Evolutionary conservation across 495 filamentous ascomycete genomes (phyloP).

Genomic region (Aspergillus ostianus): DNA sequence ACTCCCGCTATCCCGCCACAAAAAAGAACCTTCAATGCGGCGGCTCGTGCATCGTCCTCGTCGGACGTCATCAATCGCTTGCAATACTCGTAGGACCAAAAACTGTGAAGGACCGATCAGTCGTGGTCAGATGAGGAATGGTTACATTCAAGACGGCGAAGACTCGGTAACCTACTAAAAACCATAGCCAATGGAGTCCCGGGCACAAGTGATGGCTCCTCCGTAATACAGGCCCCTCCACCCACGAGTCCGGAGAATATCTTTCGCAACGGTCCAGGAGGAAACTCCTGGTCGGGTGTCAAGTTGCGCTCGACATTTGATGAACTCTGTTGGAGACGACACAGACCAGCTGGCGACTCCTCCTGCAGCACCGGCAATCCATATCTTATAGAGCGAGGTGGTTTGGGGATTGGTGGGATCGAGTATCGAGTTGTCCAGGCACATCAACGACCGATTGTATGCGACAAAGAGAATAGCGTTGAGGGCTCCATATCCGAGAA

Average conservation of each 20-base stretch:
- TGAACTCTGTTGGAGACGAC: conserved; percentile 79
- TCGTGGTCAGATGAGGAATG: conserved; percentile 11
- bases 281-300: conserved; percentile 36
- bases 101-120: conserved; percentile 43
- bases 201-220: conserved; percentile 71
- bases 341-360: conserved; percentile 80
- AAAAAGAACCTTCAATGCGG: conserved; percentile 64
- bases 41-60: conserved; percentile 37
- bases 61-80: conserved; percentile 51
- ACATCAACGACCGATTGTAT: conserved; percentile 72
- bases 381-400: conserved; percentile 52
- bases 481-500: conserved; percentile 83
- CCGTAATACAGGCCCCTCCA: conserved; percentile 72
- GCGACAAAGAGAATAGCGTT: conserved; percentile 84
- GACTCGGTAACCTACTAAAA: conserved; percentile 66
- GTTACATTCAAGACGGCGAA: conserved; percentile 11
- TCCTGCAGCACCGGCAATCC: conserved; percentile 70
- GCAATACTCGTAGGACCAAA: conserved; percentile 79
- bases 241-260: conserved; percentile 60
- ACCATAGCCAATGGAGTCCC: conserved; percentile 85
- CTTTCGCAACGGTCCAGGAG: conserved; percentile 61
- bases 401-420: conserved; percentile 39
- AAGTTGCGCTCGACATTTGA: conserved; percentile 82
- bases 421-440: conserved; percentile 47
- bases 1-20: conserved; percentile 85